These are phyloP conservation scores for Ceratobasidium theobromae DNA, from an alignment of 1,284 basidiomycete genomes.

Conservation along the genomic window DNA sequence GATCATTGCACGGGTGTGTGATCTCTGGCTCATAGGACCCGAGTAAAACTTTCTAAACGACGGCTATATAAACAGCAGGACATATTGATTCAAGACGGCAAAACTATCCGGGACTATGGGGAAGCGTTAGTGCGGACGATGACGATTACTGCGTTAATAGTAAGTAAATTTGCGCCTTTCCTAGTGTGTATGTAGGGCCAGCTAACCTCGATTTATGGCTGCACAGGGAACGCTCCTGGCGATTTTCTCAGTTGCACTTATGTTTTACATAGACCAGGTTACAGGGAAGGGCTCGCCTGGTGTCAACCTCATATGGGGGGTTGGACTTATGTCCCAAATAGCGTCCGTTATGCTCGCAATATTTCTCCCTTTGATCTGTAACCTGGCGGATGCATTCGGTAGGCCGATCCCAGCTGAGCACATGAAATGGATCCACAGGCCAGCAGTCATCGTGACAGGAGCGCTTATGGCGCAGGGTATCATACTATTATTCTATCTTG, in stretches of 20 bases:
- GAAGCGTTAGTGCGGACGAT: neutral
- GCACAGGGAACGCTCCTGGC: neutral
- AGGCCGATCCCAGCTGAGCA: neutral
- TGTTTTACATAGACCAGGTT: neutral
- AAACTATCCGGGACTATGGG: neutral
- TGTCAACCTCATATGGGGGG: neutral
- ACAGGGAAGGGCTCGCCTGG: neutral
- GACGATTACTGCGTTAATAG: neutral
- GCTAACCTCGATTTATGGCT: too few species aligned
- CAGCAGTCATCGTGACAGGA: neutral
- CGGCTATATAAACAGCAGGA: neutral
- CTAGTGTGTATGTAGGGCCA: too few species aligned
- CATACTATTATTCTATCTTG: neutral
- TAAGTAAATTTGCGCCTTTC: too few species aligned
- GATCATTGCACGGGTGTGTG: neutral
- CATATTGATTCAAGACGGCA: neutral
- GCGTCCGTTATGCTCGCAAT: neutral
- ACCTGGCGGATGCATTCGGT: neutral
- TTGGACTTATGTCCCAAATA: neutral
- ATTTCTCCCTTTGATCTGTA: neutral
- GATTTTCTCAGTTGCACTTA: neutral
- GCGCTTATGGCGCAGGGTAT: neutral
- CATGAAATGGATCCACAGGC: neutral
- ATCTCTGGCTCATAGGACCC: neutral
- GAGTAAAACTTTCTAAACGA: neutral